A percentile compares a stretch with the other conserved stretches of the same genome.
Evolutionary conservation across 345 rosid genomes (phyloP).

Genomic region (Boechera divaricarpa): DNA sequence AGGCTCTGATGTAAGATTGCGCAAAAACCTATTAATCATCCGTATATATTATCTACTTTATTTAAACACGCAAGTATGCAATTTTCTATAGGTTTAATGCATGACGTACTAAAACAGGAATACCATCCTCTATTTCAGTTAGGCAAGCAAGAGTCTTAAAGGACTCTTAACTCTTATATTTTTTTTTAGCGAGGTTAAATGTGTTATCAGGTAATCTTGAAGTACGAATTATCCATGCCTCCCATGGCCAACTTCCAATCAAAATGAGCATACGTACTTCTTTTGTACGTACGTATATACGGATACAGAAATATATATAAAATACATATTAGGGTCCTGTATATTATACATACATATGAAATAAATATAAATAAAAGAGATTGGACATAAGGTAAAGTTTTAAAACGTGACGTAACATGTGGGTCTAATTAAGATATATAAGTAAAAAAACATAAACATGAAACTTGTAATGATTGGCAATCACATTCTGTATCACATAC

Average conservation of each 20-base stretch:
- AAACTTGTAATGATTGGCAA: slow-evolving; percentile 23
- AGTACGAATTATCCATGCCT: slow-evolving; percentile 25
- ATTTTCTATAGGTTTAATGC: slow-evolving; percentile 1
- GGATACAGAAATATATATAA: not conserved
- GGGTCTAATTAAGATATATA: slow-evolving; percentile 3
- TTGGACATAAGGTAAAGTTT: slow-evolving; percentile 10
- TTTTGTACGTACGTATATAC: slow-evolving; percentile 28
- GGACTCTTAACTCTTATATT: not conserved
- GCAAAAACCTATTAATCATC: slow-evolving; percentile 15
- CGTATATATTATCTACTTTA: slow-evolving; percentile 1
- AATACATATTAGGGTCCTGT: not conserved
- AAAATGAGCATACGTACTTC: slow-evolving; percentile 25
- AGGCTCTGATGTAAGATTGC: slow-evolving; percentile 18
- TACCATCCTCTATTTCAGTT: not conserved
- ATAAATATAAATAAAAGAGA: not conserved
- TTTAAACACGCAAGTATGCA: slow-evolving; percentile 12
- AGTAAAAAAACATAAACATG: slow-evolving; percentile 14
- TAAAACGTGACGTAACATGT: slow-evolving; percentile 19
- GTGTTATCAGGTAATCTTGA: slow-evolving; percentile 5
- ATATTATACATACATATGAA: not conserved
- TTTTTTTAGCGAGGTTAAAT: slow-evolving; percentile 1
- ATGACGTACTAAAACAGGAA: slow-evolving; percentile 6
- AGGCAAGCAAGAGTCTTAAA: not conserved
- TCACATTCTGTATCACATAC: not conserved
- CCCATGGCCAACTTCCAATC: slow-evolving; percentile 3